Conservation (phyloP, 2,329 filamentous ascomycete species). For the Paracoccidioides brasiliensis region DNA sequence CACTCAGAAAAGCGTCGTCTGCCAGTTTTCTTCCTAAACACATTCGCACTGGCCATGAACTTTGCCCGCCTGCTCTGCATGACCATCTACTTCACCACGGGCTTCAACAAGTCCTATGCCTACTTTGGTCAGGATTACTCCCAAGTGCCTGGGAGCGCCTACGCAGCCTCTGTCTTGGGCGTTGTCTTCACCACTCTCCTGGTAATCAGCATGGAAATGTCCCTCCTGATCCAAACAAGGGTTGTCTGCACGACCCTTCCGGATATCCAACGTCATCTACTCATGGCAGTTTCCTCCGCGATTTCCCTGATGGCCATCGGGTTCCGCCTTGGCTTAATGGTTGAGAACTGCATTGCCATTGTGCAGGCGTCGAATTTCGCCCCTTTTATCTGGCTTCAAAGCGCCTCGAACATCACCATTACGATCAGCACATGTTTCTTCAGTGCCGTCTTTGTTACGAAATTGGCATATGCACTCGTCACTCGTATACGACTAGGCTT, state of each 20-base stretch:
- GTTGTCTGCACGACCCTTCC: slow-evolving; percentile 46
- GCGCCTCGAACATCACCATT: slow-evolving; percentile 37
- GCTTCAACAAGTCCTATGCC: slow-evolving; percentile 45
- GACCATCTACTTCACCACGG: slow-evolving; percentile 45
- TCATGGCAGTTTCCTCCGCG: slow-evolving; percentile 36
- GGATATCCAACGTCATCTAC: slow-evolving; percentile 28
- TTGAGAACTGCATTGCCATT: slow-evolving; percentile 36
- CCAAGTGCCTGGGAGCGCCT: slow-evolving; percentile 33
- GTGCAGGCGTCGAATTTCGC: slow-evolving; percentile 18
- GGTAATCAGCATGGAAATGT: slow-evolving; percentile 42
- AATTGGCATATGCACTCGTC: slow-evolving; percentile 46
- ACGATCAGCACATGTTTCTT: slow-evolving; percentile 49
- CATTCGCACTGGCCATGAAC: slow-evolving; percentile 47
- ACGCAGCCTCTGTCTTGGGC: slow-evolving; percentile 36
- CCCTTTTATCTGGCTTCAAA: slow-evolving; percentile 28
- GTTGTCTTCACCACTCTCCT: slow-evolving; percentile 41
- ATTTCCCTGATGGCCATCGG: slow-evolving; percentile 40
- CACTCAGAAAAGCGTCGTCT: slow-evolving; percentile 51
- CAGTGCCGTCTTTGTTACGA: slow-evolving; percentile 47
- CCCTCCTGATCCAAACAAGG: slow-evolving; percentile 49
- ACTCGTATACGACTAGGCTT: slow-evolving; percentile 45
- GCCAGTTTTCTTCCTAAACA: slow-evolving; percentile 53
- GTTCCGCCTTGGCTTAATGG: slow-evolving; percentile 40
- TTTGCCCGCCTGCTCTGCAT: slow-evolving; percentile 38
- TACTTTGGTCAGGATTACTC: slow-evolving; percentile 44